Evolutionary conservation across 805 yeast genomes (phyloP).

Genomic region (Schizosaccharomyces octosporus): DNA sequence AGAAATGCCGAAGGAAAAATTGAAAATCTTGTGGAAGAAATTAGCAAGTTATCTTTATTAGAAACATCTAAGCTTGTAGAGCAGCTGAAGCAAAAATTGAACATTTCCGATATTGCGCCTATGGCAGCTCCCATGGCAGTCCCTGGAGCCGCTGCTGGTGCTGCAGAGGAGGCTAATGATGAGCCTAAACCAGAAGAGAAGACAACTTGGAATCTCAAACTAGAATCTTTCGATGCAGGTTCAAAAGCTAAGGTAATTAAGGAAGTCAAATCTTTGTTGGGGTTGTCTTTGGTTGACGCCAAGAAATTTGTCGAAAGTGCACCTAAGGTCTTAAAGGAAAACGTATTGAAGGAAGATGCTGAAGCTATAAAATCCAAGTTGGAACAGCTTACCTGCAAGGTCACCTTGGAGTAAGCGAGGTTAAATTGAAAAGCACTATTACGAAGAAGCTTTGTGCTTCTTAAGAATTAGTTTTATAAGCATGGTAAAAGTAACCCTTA

Average conservation of each 20-base stretch:
- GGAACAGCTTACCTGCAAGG: constrained; percentile 89
- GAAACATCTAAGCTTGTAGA: constrained; percentile 75
- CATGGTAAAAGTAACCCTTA: no score
- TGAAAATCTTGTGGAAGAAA: constrained; percentile 64
- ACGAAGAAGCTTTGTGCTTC: no score
- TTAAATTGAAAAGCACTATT: background rate
- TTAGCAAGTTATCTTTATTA: constrained; percentile 67
- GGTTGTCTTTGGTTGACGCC: constrained; percentile 82
- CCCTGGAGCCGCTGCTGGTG: constrained; percentile 39
- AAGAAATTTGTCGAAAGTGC: constrained; percentile 96
- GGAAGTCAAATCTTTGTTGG: constrained; percentile 80
- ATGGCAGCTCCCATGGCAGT: constrained; percentile 45
- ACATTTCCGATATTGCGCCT: constrained; percentile 80
- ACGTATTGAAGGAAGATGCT: constrained; percentile 91
- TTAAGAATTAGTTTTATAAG: no score
- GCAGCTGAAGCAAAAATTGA: constrained; percentile 27
- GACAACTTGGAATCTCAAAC: constrained; percentile 74
- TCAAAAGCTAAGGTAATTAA: constrained; percentile 92
- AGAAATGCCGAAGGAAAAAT: constrained; percentile 43
- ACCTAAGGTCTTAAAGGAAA: constrained; percentile 86
- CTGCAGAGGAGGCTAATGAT: constrained; percentile 49
- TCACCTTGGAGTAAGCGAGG: constrained; percentile 46
- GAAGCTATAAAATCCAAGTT: constrained; percentile 81
- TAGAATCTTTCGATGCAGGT: constrained; percentile 83
- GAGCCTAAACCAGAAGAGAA: constrained; percentile 60